A percentile compares a stretch with the other conserved stretches of the same genome.
Evolutionary conservation across 345 rosid species (phyloP).

Genomic region (Anastatica hierochuntica): DNA sequence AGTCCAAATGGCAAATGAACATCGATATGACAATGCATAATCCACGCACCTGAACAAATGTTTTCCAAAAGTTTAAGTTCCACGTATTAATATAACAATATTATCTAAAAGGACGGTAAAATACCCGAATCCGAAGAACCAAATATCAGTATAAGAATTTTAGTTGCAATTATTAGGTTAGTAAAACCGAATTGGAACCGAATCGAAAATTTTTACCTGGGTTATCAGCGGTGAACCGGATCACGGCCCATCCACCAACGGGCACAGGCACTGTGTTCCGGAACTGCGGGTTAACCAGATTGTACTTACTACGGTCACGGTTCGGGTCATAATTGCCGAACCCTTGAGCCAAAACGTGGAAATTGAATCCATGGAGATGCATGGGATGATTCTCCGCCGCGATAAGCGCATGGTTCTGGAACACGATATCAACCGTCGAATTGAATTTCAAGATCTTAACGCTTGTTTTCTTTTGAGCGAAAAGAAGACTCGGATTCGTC

Average conservation of each 20-base stretch:
- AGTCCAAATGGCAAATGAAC: conserved; percentile 52
- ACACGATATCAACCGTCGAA: conserved; percentile 56
- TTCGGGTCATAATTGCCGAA: conserved; percentile 63
- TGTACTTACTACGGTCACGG: conserved; percentile 40
- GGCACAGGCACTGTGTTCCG: conserved; percentile 81
- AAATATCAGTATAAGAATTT: no score
- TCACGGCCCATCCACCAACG: conserved; percentile 78
- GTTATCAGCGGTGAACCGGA: conserved; percentile 68
- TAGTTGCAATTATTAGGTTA: no score
- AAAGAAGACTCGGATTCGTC: conserved; percentile 17
- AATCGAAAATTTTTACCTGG: no score
- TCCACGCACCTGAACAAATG: conserved; percentile 46
- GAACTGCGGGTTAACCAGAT: conserved; percentile 48
- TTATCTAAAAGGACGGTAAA: no score
- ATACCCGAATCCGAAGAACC: no score
- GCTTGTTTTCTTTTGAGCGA: conserved; percentile 48
- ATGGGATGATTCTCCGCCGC: conserved; percentile 73
- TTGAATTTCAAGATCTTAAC: conserved; percentile 60
- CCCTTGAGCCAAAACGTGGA: conserved; percentile 80
- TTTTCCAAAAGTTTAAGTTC: no score
- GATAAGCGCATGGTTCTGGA: conserved; percentile 63
- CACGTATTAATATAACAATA: no score
- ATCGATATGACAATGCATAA: conserved; percentile 65
- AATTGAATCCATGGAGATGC: conserved; percentile 76
- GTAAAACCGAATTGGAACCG: no score